Conservation (phyloP, 768 basidiomycete genomes). For the Suillus sp. region DNA sequence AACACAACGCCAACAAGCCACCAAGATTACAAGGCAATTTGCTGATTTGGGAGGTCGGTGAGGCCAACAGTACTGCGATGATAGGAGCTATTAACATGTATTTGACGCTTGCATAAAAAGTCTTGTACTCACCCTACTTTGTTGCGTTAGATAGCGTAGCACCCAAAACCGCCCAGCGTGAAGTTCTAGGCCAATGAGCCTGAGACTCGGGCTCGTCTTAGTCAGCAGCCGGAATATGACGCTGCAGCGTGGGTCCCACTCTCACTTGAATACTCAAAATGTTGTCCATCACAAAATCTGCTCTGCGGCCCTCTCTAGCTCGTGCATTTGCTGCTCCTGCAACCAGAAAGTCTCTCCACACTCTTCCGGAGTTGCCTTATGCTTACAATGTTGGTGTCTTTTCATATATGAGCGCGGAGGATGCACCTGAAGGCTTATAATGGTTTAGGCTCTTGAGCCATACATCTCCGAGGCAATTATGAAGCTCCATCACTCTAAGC, state of each 20-base stretch:
- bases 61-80: background rate
- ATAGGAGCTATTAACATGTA: background rate
- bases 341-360: conserved; percentile 56
- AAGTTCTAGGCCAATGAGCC: background rate
- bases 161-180: background rate
- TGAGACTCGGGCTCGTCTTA: background rate
- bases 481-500: conserved; percentile 90
- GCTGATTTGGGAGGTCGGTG: background rate
- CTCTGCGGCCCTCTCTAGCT: conserved; percentile 45
- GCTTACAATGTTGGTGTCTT: conserved; percentile 63
- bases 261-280: conserved; percentile 35
- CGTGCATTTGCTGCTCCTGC: conserved; percentile 48
- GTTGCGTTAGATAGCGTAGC: background rate
- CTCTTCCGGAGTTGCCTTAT: conserved; percentile 80
- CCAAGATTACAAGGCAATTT: background rate
- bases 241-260: background rate
- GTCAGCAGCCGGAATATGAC: conserved; percentile 2
- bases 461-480: conserved; percentile 91
- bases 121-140: background rate
- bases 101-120: background rate
- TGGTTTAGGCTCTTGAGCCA: conserved; percentile 80
- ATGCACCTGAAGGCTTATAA: conserved; percentile 7
- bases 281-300: conserved; percentile 49
- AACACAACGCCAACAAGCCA: background rate
- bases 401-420: conserved; percentile 3